Evolutionary conservation across 2,329 filamentous ascomycete species (phyloP).

Genomic region (Gnomoniopsis smithogilvyi): DNA sequence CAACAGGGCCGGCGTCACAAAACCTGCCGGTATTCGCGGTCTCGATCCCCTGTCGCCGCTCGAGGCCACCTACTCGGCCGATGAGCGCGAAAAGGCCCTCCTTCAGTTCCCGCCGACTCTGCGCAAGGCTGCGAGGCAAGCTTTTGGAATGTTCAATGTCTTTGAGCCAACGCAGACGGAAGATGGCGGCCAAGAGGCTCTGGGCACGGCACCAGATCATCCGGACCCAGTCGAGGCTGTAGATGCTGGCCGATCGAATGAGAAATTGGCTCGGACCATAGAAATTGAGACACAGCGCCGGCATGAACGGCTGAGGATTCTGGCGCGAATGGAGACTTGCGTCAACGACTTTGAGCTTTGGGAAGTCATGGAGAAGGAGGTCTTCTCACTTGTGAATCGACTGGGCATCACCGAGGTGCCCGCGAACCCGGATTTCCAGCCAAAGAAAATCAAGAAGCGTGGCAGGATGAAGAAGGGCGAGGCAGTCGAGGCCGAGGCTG

Average conservation of each 20-base stretch:
- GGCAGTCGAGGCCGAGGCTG: conserved; percentile 4
- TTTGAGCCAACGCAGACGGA: conserved; percentile 16
- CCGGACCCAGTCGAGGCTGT: conserved; percentile 22
- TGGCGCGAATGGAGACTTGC: conserved; percentile 50
- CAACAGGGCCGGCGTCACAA: conserved; percentile 7
- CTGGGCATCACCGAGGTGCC: conserved; percentile 46
- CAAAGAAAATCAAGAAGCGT: conserved; percentile 2
- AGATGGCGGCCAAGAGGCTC: not conserved
- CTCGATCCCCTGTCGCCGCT: conserved; percentile 20
- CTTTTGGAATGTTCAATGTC: conserved; percentile 31
- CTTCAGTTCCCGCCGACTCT: conserved; percentile 38
- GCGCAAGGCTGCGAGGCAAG: conserved; percentile 34
- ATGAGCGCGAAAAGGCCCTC: conserved; percentile 33
- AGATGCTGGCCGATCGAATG: conserved; percentile 20
- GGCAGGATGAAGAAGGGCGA: conserved; percentile 15
- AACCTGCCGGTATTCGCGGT: conserved; percentile 9
- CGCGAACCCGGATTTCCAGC: not conserved
- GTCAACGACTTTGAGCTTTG: conserved; percentile 63
- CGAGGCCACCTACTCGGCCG: conserved; percentile 21
- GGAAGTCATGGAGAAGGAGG: conserved; percentile 62
- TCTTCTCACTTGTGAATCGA: conserved; percentile 58
- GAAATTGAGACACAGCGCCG: conserved; percentile 38
- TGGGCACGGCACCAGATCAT: not conserved
- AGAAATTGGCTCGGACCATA: conserved; percentile 26
- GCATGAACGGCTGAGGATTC: conserved; percentile 50